Conservation (phyloP, 345 rosid species). For the Viola odorata region DNA sequence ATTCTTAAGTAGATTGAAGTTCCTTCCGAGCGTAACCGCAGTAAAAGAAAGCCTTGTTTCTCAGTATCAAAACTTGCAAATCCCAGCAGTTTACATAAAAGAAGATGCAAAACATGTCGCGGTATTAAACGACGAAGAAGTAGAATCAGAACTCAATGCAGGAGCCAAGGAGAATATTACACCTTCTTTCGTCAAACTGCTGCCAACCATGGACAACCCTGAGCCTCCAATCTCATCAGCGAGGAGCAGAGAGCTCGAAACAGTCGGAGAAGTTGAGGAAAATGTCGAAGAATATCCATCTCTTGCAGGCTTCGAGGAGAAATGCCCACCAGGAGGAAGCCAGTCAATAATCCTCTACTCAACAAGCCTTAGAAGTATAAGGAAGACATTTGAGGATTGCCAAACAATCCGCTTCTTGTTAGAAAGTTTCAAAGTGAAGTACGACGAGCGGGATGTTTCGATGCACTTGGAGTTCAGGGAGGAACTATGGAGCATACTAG, state of each 20-base stretch:
- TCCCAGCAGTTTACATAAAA: slow-evolving; percentile 19
- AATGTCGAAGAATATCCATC: slow-evolving; percentile 15
- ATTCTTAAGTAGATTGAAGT: slow-evolving; percentile 52
- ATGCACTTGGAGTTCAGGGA: slow-evolving; percentile 70
- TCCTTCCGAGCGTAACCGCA: slow-evolving; percentile 37
- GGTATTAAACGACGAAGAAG: slow-evolving; percentile 25
- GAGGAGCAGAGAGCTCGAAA: not conserved
- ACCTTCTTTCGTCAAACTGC: slow-evolving; percentile 9
- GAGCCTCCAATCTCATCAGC: slow-evolving; percentile 15
- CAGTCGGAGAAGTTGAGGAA: not conserved
- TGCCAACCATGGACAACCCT: slow-evolving; percentile 5
- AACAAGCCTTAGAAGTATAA: slow-evolving; percentile 65
- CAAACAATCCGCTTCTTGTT: slow-evolving; percentile 50
- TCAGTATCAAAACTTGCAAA: slow-evolving; percentile 26
- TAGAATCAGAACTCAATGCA: slow-evolving; percentile 10
- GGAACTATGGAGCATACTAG: slow-evolving; percentile 61
- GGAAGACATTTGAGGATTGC: slow-evolving; percentile 84
- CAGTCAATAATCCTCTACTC: slow-evolving; percentile 67
- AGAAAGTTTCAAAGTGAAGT: slow-evolving; percentile 50
- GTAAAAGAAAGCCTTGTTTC: slow-evolving; percentile 42
- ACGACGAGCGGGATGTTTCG: slow-evolving; percentile 70
- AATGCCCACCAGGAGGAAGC: slow-evolving; percentile 65
- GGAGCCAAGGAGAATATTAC: slow-evolving; percentile 9
- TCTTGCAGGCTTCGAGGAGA: slow-evolving; percentile 38
- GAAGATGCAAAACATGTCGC: slow-evolving; percentile 13